These are phyloP conservation scores for Phytophthora podocarpi DNA, from an alignment of 352 stramenopile species.

Conservation along the genomic window DNA sequence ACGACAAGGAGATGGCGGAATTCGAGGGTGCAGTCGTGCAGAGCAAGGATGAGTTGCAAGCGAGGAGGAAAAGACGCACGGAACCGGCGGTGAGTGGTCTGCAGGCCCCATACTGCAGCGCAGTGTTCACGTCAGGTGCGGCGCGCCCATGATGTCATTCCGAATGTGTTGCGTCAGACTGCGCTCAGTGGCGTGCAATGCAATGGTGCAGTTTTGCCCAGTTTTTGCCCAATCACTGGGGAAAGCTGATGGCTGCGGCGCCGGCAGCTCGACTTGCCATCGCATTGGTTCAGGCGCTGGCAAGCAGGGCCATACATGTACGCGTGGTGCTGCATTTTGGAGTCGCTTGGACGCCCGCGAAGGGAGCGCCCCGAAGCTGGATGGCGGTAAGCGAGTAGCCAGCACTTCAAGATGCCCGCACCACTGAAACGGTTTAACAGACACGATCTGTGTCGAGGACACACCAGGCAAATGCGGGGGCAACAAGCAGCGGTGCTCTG, in stretches of 20 bases:
- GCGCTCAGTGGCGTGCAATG: slow-evolving; percentile 14
- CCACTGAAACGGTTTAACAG: slow-evolving; percentile 16
- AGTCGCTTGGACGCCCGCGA: neutral
- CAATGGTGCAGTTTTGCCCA: neutral
- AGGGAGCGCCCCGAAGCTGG: neutral
- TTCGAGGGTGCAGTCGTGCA: slow-evolving; percentile 1
- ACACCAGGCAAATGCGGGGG: too few relatives aligned
- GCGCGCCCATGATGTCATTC: slow-evolving; percentile 58
- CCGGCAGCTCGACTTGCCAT: too few relatives aligned
- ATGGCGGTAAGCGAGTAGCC: slow-evolving; percentile 21
- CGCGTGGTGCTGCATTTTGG: neutral
- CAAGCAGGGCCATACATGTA: too few relatives aligned
- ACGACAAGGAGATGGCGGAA: neutral
- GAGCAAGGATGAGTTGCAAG: neutral
- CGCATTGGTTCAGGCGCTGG: neutral
- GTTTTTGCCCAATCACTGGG: slow-evolving; percentile 14
- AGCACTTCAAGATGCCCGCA: slow-evolving; percentile 22
- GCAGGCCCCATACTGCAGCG: slow-evolving; percentile 13
- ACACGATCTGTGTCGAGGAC: too few relatives aligned
- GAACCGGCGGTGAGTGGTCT: slow-evolving; percentile 34
- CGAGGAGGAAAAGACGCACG: slow-evolving; percentile 14
- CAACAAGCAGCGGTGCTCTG: too few relatives aligned
- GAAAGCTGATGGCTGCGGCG: too few relatives aligned
- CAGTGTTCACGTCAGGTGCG: slow-evolving; percentile 39
- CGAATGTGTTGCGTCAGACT: slow-evolving; percentile 25